Evolutionary conservation across 1,284 basidiomycete species (phyloP).

Genomic region (Amylostereum chailletii): DNA sequence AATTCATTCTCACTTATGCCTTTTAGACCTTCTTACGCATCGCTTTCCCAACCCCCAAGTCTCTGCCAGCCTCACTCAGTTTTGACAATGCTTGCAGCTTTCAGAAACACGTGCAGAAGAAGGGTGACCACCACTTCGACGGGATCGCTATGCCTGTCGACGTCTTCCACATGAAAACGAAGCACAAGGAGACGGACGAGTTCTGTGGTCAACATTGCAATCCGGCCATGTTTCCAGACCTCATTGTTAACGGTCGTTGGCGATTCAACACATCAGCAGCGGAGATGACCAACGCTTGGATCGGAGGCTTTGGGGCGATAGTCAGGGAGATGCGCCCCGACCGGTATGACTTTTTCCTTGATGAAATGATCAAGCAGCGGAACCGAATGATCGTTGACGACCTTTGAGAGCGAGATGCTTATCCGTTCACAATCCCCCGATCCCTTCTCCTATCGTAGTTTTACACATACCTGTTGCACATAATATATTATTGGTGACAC

Average conservation of each 20-base stretch:
- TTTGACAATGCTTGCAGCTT: slow-evolving; percentile 23
- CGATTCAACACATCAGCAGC: slow-evolving; percentile 19
- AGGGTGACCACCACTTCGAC: slow-evolving; percentile 13
- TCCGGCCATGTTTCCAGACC: slow-evolving; percentile 18
- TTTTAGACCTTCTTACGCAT: not conserved
- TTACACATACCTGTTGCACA: too few species aligned
- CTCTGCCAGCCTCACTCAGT: slow-evolving; percentile 18
- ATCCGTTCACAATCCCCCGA: not conserved
- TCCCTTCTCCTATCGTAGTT: too few species aligned
- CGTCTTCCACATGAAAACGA: slow-evolving; percentile 24
- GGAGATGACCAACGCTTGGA: slow-evolving; percentile 19
- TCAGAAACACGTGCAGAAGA: slow-evolving; percentile 6
- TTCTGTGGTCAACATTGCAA: slow-evolving; percentile 24
- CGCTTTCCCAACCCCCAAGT: slow-evolving; percentile 7
- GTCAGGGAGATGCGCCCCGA: slow-evolving; percentile 17
- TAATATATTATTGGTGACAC: too few species aligned
- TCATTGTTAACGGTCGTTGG: slow-evolving; percentile 19
- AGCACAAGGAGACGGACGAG: slow-evolving; percentile 21
- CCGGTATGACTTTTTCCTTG: slow-evolving; percentile 22
- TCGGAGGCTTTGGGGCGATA: slow-evolving; percentile 17
- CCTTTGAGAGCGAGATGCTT: not conserved
- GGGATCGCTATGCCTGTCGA: slow-evolving; percentile 20
- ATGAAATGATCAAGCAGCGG: not conserved
- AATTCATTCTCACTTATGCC: too few species aligned
- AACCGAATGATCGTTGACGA: not conserved